A percentile compares a stretch with the other conserved stretches of the same genome.
Evolutionary conservation across 805 yeast genomes (phyloP).

Genomic region (Saturnispora mendoncae): DNA sequence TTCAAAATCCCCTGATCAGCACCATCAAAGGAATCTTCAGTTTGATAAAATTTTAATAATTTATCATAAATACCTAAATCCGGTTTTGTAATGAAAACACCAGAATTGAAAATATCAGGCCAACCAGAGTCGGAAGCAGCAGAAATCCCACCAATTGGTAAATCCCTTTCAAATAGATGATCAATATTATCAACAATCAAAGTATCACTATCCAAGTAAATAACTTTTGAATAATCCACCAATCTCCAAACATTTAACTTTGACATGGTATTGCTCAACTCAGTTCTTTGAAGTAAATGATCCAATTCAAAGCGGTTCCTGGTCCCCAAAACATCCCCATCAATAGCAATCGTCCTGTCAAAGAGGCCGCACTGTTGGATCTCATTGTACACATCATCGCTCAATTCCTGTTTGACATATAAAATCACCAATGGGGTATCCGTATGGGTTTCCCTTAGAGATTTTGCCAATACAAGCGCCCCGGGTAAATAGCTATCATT

Average conservation of each 20-base stretch:
- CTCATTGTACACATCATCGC: conserved; percentile 12
- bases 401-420: conserved; percentile 9
- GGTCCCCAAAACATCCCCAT: conserved; percentile 16
- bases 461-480: conserved; percentile 25
- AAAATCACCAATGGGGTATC: conserved; percentile 20
- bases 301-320: conserved; percentile 17
- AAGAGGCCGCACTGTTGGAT: conserved; percentile 15
- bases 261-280: conserved; percentile 34
- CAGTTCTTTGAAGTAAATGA: conserved; percentile 24
- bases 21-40: conserved; percentile 55
- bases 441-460: conserved; percentile 19
- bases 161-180: conserved; percentile 20
- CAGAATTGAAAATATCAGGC: conserved; percentile 86
- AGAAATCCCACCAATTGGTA: conserved; percentile 23
- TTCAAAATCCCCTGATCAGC: conserved; percentile 89
- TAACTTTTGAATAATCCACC: conserved; percentile 34
- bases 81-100: conserved; percentile 59
- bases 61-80: conserved; percentile 32
- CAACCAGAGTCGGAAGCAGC: conserved; percentile 84
- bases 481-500: conserved; percentile 32
- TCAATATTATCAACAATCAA: conserved; percentile 34
- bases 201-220: conserved; percentile 57
- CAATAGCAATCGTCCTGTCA: conserved; percentile 19
- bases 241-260: conserved; percentile 49
- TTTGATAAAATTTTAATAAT: conserved; percentile 29